phyloP scores from a whole-genome alignment of 768 basidiomycete genomes.

The Amanita inopinata region DNA sequence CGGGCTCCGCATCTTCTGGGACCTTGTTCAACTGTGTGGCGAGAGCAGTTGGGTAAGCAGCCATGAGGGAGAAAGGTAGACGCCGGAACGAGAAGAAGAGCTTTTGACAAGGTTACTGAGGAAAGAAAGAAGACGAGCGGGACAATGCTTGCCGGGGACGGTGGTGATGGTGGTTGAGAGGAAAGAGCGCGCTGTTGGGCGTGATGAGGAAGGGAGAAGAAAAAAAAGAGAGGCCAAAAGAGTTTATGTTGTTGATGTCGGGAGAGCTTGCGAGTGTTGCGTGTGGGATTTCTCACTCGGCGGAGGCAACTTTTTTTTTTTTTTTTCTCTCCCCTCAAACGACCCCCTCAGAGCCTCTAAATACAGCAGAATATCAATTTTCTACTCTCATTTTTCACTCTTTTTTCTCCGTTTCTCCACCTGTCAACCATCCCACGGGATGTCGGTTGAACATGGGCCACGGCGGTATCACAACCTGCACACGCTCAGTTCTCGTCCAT shows the following conservation, averaged over 20 bases:
- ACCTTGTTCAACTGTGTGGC: constrained; percentile 38
- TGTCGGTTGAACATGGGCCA: constrained; percentile 61
- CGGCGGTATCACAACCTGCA: constrained; percentile 52
- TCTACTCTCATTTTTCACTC: constrained; percentile 20
- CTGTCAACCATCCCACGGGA: constrained; percentile 47
- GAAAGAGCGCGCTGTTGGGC: constrained; percentile 2
- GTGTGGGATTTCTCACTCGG: constrained; percentile 3
- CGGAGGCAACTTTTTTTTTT: constrained; percentile 11
- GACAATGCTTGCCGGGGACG: not conserved
- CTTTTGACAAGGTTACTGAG: too few species aligned
- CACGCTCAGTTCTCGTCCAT: not conserved
- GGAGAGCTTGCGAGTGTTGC: constrained; percentile 15
- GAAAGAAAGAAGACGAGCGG: not conserved
- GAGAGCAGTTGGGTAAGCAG: constrained; percentile 41
- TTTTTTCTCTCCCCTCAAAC: constrained; percentile 21
- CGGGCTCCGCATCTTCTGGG: constrained; percentile 36
- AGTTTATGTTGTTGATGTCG: constrained; percentile 4
- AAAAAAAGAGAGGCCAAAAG: constrained; percentile 1
- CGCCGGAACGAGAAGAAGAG: too few species aligned
- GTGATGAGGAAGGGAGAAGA: constrained; percentile 3
- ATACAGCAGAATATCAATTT: too few species aligned
- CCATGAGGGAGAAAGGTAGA: constrained; percentile 20
- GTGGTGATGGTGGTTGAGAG: not conserved
- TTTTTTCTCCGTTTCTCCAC: constrained; percentile 11
- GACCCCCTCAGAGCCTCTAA: too few species aligned